phyloP scores from a whole-genome alignment of 2,329 filamentous ascomycete genomes.

The Ophiostoma sp. region DNA sequence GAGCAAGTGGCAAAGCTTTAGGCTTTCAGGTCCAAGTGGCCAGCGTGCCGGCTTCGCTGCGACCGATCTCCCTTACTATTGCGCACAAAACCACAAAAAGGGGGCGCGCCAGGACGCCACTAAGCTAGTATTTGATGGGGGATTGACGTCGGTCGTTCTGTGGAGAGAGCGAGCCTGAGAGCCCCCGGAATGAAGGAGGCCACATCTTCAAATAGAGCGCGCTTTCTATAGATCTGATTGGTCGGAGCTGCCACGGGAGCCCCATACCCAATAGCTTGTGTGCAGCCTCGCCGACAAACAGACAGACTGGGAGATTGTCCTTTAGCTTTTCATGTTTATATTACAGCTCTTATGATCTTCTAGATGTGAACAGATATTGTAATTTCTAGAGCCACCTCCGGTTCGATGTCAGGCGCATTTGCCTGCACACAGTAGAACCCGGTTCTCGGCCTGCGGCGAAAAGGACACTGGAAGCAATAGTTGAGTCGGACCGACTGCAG shows the following conservation, averaged over 20 bases:
- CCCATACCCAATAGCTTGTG: not conserved
- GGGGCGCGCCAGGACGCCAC: not conserved
- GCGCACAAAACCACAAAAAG: constrained; percentile 9
- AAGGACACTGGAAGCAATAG: not conserved
- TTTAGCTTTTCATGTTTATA: not conserved
- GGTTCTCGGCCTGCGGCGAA: constrained; percentile 2
- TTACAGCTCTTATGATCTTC: not conserved
- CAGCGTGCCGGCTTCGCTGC: not conserved
- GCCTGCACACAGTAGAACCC: not conserved
- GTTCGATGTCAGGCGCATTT: no score
- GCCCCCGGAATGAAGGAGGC: not conserved
- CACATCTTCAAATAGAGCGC: constrained; percentile 3
- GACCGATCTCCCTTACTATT: not conserved
- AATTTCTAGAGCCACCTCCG: no score
- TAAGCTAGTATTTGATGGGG: not conserved
- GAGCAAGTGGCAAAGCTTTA: not conserved
- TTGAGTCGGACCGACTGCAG: constrained; percentile 4
- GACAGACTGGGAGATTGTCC: not conserved
- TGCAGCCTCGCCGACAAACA: not conserved
- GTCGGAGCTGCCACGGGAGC: not conserved
- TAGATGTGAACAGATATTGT: no score
- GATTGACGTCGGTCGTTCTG: constrained; percentile 15
- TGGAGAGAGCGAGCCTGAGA: not conserved
- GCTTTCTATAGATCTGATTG: not conserved
- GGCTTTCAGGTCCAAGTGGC: not conserved